Percentiles rank a stretch among this genome's conserved stretches.
Conservation (phyloP, 75 land plant species). For the Chamaecyparis obtusa region DNA sequence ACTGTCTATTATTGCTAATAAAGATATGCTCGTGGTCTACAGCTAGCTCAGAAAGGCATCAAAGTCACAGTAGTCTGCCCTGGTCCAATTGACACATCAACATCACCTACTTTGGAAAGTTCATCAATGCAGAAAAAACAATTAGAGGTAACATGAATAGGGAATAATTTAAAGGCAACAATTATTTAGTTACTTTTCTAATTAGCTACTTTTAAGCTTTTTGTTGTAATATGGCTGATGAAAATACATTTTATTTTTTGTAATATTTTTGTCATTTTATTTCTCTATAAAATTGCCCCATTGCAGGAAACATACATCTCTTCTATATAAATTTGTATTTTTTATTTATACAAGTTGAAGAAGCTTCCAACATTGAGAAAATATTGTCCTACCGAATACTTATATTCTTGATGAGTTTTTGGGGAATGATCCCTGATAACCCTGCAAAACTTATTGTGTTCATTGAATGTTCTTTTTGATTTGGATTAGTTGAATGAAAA, state of each 20-base stretch:
- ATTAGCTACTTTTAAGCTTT: background rate
- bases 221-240: background rate
- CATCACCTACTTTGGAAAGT: conserved; percentile 21
- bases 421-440: background rate
- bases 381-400: too few species aligned
- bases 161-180: background rate
- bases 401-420: background rate
- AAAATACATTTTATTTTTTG: background rate
- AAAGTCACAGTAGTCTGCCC: conserved; percentile 89
- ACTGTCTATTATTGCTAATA: background rate
- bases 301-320: background rate
- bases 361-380: background rate
- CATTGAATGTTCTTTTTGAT: too few species aligned
- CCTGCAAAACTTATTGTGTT: background rate
- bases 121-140: conserved; percentile 4
- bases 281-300: background rate
- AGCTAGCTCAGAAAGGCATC: conserved; percentile 70
- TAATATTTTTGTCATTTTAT: background rate
- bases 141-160: conserved; percentile 30
- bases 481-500: too few species aligned
- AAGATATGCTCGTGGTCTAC: conserved; percentile 14
- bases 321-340: background rate
- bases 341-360: background rate
- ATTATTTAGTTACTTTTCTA: background rate
- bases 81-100: conserved; percentile 74